Evolutionary conservation across 2,329 filamentous ascomycete species (phyloP), one percentile per base, ranked within the genome.

Genomic region (Colletotrichum orbiculare): DNA sequence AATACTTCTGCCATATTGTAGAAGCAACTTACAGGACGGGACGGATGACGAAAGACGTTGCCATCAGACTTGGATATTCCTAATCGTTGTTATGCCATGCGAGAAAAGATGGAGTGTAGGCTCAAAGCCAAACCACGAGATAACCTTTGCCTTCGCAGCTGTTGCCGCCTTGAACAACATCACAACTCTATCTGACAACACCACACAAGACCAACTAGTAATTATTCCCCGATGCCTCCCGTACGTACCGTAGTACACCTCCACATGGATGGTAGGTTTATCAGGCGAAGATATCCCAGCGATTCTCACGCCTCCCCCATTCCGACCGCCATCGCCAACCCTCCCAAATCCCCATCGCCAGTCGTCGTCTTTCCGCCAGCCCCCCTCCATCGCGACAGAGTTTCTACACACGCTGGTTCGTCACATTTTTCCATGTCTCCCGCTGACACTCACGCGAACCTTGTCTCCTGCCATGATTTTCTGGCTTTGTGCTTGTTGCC

Each of bases 91-190:
- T 25, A 25, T 25, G 4, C 25, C 25, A 25, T 25, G 25, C 25
- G 25, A 25, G 25, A 25, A 25, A 25, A 25, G 25, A 25, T 5
- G 25, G 25, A 5, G 25, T 25, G 4, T 25, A 25, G 25, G 4
- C 25, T 25, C 25, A 25, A 25, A 25, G 25, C 25, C 25, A 25
- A 25, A 25, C 25, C 25, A 25, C 25, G 25, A 48, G 46, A 48
- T 48, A 34, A 6, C 46, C 33, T 48, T 48, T 34, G 4, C 10
- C 33, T 11, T 48, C 46, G 46, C 46, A 48, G 46, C 11, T 33
- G 46, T 48, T 48, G 46, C 46, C 46, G 25, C 25, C 46, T 35
- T 48, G 4, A 48, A 48, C 25, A 48, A 48, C 3, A 17, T 48
- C 46, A 6, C 46, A 48, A 48, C 46, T 48, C 46, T 48, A 48